Conservation (phyloP, 306 rosid genomes). For the Arachis hypogaea region DNA sequence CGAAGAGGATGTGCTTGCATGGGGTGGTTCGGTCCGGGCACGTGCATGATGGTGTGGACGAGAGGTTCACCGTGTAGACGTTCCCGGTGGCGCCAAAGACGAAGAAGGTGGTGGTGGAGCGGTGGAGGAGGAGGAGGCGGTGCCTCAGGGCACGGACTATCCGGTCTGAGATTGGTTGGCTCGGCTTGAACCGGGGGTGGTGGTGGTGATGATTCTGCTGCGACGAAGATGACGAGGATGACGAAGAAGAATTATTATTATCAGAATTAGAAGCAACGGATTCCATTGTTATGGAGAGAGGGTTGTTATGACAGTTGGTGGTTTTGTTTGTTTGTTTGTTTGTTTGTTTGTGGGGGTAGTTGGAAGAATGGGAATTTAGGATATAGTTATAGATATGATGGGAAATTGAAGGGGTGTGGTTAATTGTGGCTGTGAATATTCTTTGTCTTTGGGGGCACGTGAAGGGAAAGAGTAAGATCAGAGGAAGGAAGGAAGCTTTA, state of each 20-base stretch:
- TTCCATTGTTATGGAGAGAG: conserved; percentile 50
- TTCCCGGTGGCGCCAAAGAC: conserved; percentile 82
- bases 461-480: conserved; percentile 39
- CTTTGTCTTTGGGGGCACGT: conserved; percentile 45
- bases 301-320: conserved; percentile 6
- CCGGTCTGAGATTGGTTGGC: conserved; percentile 65
- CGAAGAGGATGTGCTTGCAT: conserved; percentile 86
- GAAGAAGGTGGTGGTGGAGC: conserved; percentile 64
- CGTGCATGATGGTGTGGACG: conserved; percentile 66
- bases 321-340: not conserved
- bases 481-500: too few relatives aligned
- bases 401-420: conserved; percentile 25
- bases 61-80: conserved; percentile 66
- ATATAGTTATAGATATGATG: not conserved
- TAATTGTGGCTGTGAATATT: conserved; percentile 49
- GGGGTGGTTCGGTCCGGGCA: conserved; percentile 85
- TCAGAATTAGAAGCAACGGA: conserved; percentile 51
- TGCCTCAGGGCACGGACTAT: conserved; percentile 77
- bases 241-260: too few relatives aligned
- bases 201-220: conserved; percentile 6
- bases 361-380: not conserved
- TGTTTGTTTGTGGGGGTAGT: not conserved
- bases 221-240: too few relatives aligned
- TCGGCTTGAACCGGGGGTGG: conserved; percentile 47
- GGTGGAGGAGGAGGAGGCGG: conserved; percentile 80